These are phyloP conservation scores for Orbilia blumenaviensis DNA, from an alignment of 2,329 filamentous ascomycete species.

Conservation along the genomic window DNA sequence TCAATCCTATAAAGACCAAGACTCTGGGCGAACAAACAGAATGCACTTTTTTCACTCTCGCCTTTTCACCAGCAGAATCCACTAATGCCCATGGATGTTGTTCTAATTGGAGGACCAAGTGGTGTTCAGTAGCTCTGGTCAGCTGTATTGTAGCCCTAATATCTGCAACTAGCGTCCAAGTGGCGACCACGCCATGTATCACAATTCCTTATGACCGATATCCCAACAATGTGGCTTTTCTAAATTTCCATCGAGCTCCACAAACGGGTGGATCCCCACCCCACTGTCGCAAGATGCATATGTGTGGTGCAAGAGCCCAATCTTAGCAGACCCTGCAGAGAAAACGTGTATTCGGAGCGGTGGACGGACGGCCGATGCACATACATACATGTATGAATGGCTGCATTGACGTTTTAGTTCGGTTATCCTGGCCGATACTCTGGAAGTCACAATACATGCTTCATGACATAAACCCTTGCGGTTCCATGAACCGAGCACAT, in stretches of 20 bases:
- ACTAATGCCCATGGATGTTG: not conserved
- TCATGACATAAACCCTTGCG: constrained; percentile 6
- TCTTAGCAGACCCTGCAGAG: constrained; percentile 28
- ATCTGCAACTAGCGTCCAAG: not conserved
- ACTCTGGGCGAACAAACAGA: constrained; percentile 38
- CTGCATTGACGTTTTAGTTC: constrained; percentile 14
- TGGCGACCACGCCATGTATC: constrained; percentile 11
- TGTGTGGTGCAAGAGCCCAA: constrained; percentile 16
- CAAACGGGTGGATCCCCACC: constrained; percentile 1
- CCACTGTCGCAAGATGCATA: constrained; percentile 13
- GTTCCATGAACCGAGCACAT: constrained; percentile 10
- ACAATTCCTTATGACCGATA: constrained; percentile 29
- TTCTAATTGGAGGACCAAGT: constrained; percentile 29
- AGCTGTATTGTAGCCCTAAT: constrained; percentile 18
- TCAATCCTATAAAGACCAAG: constrained; percentile 52
- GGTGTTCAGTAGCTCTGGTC: constrained; percentile 18
- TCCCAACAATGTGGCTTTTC: constrained; percentile 22
- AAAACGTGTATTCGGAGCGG: constrained; percentile 19
- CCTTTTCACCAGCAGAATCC: not conserved
- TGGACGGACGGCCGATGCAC: constrained; percentile 16
- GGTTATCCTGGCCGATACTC: not conserved
- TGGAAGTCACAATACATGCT: constrained; percentile 9
- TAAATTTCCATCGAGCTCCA: constrained; percentile 24
- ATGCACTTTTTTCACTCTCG: constrained; percentile 13
- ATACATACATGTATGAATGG: not conserved